A percentile compares a stretch with the other conserved stretches of the same genome.
Evolutionary conservation across 192 early-diverging fungal species (phyloP).

Genomic region (Glomus cerebriforme): DNA sequence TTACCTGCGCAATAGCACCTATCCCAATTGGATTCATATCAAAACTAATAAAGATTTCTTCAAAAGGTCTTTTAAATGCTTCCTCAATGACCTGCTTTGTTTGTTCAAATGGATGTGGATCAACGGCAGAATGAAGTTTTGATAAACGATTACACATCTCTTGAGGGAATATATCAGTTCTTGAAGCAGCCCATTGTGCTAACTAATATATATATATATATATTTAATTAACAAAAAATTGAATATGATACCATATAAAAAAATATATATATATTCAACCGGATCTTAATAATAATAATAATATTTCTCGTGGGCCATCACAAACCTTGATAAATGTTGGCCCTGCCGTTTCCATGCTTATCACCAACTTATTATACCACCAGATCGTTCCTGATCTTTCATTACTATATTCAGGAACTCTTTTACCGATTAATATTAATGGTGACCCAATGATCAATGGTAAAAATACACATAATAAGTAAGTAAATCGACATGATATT

Average conservation of each 20-base stretch:
- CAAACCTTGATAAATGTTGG: conserved; percentile 93
- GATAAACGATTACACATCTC: conserved; percentile 75
- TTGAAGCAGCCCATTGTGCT: conserved; percentile 93
- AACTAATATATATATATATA: no score
- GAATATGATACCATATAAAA: not conserved
- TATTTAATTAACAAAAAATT: conserved; percentile 4
- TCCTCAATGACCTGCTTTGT: conserved; percentile 67
- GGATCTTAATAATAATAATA: no score
- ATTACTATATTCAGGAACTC: conserved; percentile 43
- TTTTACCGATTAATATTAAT: conserved; percentile 55
- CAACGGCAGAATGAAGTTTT: conserved; percentile 79
- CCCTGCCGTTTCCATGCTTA: conserved; percentile 81
- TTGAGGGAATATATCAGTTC: conserved; percentile 82
- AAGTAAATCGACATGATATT: conserved; percentile 57
- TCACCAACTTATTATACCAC: conserved; percentile 85
- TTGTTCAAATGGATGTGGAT: conserved; percentile 70
- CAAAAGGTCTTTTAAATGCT: conserved; percentile 66
- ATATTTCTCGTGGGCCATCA: not conserved
- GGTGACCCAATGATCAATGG: conserved; percentile 68
- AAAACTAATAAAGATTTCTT: conserved; percentile 79
- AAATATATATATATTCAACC: no score
- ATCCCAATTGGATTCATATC: conserved; percentile 80
- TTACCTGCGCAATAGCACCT: conserved; percentile 95
- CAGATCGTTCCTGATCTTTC: conserved; percentile 68
- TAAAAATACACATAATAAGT: conserved; percentile 68